Percentiles rank a stretch among this genome's conserved stretches.
phyloP scores from a whole-genome alignment of 2,329 filamentous ascomycete genomes.

The Didymella exigua region DNA sequence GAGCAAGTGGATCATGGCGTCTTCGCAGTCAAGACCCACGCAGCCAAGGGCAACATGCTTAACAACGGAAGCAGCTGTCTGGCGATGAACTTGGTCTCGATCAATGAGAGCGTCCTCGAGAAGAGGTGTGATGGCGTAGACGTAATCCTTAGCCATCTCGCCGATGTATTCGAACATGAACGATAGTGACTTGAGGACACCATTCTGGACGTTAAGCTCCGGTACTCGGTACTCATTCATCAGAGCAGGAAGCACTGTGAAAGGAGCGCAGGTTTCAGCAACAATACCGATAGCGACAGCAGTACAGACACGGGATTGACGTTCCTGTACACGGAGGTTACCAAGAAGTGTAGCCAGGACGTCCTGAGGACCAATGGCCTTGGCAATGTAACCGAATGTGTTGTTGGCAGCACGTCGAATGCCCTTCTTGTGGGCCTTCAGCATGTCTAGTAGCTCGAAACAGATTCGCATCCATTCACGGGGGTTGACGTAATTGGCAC shows the following conservation, averaged over 20 bases:
- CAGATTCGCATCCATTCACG: constrained; percentile 99
- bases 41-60: constrained; percentile 98
- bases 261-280: constrained; percentile 96
- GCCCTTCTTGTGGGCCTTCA: constrained; percentile 99
- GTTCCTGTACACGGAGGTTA: constrained; percentile 95
- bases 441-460: constrained; percentile 98
- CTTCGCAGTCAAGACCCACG: constrained; percentile 96
- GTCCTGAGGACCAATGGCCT: constrained; percentile 97
- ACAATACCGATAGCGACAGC: constrained; percentile 98
- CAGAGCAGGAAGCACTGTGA: constrained; percentile 95
- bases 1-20: constrained; percentile 96
- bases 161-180: constrained; percentile 99
- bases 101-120: constrained; percentile 97
- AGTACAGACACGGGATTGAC: constrained; percentile 97
- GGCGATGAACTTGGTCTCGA: constrained; percentile 94
- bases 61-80: constrained; percentile 94
- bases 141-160: constrained; percentile 99
- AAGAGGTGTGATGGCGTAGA: constrained; percentile 94
- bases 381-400: constrained; percentile 99
- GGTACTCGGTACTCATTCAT: constrained; percentile 99
- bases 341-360: constrained; percentile 94
- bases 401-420: constrained; percentile 98
- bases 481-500: constrained; percentile 93
- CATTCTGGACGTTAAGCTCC: constrained; percentile 98
- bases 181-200: constrained; percentile 93